Base-by-base conservation (phyloP, 2,329 filamentous ascomycete genomes). In the Xylaria sp. region DNA sequence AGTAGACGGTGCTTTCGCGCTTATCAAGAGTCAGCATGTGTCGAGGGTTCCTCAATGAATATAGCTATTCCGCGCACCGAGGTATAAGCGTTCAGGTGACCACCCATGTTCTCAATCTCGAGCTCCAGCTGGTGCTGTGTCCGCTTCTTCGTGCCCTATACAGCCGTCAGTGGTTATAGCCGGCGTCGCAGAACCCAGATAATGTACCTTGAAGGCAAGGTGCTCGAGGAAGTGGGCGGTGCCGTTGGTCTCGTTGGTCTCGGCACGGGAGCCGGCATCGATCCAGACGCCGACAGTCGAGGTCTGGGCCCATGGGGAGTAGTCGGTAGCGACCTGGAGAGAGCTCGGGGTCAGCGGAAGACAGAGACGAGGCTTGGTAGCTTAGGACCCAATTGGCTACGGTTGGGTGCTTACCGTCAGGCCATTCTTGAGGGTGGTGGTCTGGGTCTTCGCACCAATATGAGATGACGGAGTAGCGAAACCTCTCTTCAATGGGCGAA, bases 1-100 rank as follows among this genome's bases (percentile, higher is more conserved):
- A 99, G 86, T 99, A 99, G 75, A 99, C 94, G 72, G 94, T 99
- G 85, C 97, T 97, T 80, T 99, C 94, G 78, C 94, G 91, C 92
- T 91, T 72, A 65, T 58, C n/a, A 16, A 52, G 30, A 30, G 62
- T 65, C 59, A 66, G 63, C 56, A 42, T 23, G n/a, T 23, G 50
- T 30, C 39, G 35, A 23, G 37, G 9, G 37, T 34, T 39, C 13
- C 23, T 55, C 16, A 56, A 18, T 16, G 51, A 30, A 34, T 53
- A 18, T 53, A 18, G 59, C 30, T 65, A 59, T 64, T 68, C 68
- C 52, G 79, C 89, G 73, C 87, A 97, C 92, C 82, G 93, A 97
- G 72, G 94, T 99, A 83, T 99, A 99, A 76, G 94, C 94, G 80
- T 99, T 99, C 72, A 99, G 85, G 82, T 99, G 94, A 67, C 91